These are phyloP conservation scores for Mortierella sp. DNA, from an alignment of 371 early-diverging fungal species.

Conservation along the genomic window DNA sequence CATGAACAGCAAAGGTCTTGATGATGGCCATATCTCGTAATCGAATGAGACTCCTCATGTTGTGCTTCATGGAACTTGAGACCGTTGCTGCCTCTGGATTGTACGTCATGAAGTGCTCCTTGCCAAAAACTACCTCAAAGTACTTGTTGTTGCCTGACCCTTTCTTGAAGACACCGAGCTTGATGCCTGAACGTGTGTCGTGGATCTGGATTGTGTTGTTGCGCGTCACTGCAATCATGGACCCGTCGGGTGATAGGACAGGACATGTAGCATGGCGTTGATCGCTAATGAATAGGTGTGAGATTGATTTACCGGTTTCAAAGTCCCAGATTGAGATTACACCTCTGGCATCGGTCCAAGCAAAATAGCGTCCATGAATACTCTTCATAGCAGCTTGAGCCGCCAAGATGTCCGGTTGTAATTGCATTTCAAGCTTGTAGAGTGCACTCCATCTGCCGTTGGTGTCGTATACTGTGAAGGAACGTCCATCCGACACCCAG, in stretches of 20 bases:
- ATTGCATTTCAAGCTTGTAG: conserved; percentile 2
- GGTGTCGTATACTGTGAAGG: conserved; percentile 15
- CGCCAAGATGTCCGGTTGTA: neutral
- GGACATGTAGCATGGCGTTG: neutral
- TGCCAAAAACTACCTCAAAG: conserved; percentile 12
- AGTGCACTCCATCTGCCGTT: conserved; percentile 7
- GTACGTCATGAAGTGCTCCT: conserved; percentile 5
- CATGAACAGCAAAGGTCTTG: neutral
- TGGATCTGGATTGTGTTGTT: conserved; percentile 5
- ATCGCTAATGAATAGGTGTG: neutral
- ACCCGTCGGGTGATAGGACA: conserved; percentile 8
- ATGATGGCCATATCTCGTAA: conserved; percentile 2
- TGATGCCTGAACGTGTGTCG: conserved; percentile 9
- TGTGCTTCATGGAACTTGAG: neutral
- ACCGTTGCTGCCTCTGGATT: neutral
- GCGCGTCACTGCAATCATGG: conserved; percentile 16
- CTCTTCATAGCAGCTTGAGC: neutral
- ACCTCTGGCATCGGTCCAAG: conserved; percentile 9
- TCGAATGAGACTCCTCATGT: conserved; percentile 6
- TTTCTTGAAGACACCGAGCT: neutral
- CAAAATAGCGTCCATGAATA: conserved; percentile 24
- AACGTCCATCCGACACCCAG: conserved; percentile 2
- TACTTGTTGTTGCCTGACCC: neutral
- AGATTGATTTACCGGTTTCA: conserved; percentile 13
- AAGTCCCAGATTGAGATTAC: conserved; percentile 19